Percentiles rank a stretch among this genome's conserved stretches.
phyloP scores from a whole-genome alignment of 345 rosid genomes.

The Brassica incana region DNA sequence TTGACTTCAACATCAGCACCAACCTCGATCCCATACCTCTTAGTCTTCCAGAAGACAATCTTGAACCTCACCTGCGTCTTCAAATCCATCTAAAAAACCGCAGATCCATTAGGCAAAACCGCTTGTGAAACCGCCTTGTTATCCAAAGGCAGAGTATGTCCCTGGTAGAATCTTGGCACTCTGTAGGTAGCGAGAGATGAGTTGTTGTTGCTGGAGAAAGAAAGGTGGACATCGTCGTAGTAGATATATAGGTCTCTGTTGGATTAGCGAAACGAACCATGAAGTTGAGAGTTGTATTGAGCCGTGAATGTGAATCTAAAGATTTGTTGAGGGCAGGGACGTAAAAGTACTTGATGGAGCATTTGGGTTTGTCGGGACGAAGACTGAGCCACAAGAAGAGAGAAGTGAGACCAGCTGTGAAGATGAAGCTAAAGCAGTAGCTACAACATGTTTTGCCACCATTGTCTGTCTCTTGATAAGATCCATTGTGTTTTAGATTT shows the following conservation, averaged over 20 bases:
- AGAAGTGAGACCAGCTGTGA: conserved; percentile 59
- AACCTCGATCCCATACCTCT: conserved; percentile 46
- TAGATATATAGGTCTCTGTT: conserved; percentile 62
- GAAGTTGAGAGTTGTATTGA: conserved; percentile 49
- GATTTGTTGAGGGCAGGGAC: conserved; percentile 61
- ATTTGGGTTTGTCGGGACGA: conserved; percentile 59
- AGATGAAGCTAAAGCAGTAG: conserved; percentile 58
- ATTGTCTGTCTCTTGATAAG: conserved; percentile 20
- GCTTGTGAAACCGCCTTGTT: conserved; percentile 38
- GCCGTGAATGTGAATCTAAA: conserved; percentile 1
- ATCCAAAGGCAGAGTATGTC: conserved; percentile 36
- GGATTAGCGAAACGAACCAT: conserved; percentile 52
- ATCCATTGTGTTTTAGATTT: conserved; percentile 1
- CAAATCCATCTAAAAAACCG: conserved; percentile 59
- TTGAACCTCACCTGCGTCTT: conserved; percentile 65
- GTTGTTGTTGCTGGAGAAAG: conserved; percentile 32
- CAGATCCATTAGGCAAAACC: conserved; percentile 39
- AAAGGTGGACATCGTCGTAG: conserved; percentile 59
- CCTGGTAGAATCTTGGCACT: conserved; percentile 57
- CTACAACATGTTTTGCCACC: conserved; percentile 46
- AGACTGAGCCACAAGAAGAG: conserved; percentile 78
- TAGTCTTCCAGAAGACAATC: conserved; percentile 62
- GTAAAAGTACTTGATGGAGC: conserved; percentile 48
- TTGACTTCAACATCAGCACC: conserved; percentile 55
- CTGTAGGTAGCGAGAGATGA: conserved; percentile 28